Evolutionary conservation across 371 early-diverging fungal species (phyloP).

Genomic region (Mucor ambiguus): DNA sequence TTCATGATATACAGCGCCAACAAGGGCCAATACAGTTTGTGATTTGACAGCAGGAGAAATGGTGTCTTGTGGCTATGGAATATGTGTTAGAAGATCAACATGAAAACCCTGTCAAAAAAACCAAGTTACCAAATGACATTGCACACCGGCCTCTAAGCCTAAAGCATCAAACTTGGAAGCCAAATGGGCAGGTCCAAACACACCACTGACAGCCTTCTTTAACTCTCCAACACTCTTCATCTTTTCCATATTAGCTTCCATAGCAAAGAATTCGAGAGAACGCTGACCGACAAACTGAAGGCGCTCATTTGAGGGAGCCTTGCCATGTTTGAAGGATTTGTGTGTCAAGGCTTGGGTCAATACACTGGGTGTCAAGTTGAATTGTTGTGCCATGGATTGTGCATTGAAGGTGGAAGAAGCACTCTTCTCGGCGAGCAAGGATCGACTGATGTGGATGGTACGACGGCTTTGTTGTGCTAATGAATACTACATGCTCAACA

Average conservation of each 20-base stretch:
- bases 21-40: slow-evolving; percentile 22
- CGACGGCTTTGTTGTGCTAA: slow-evolving; percentile 23
- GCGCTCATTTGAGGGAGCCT: slow-evolving; percentile 66
- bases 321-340: slow-evolving; percentile 67
- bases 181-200: slow-evolving; percentile 16
- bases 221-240: slow-evolving; percentile 17
- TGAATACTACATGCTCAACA: not conserved
- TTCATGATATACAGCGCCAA: slow-evolving; percentile 33
- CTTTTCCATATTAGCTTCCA: slow-evolving; percentile 23
- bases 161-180: slow-evolving; percentile 35
- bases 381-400: slow-evolving; percentile 18
- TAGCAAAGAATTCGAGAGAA: slow-evolving; percentile 37
- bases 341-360: slow-evolving; percentile 69
- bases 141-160: slow-evolving; percentile 34
- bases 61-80: slow-evolving; percentile 10
- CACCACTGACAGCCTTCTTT: slow-evolving; percentile 12
- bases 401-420: slow-evolving; percentile 22
- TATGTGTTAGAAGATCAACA: not conserved
- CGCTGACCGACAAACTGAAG: slow-evolving; percentile 61
- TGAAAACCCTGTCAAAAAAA: not conserved
- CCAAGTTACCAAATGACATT: slow-evolving; percentile 37
- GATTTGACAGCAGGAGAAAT: slow-evolving; percentile 19
- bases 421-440: slow-evolving; percentile 18
- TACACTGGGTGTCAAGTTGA: slow-evolving; percentile 23
- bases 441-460: slow-evolving; percentile 18